A percentile compares a stretch with the other conserved stretches of the same genome.
phyloP scores from a whole-genome alignment of 129 eudicot species.

The Daucus carota region DNA sequence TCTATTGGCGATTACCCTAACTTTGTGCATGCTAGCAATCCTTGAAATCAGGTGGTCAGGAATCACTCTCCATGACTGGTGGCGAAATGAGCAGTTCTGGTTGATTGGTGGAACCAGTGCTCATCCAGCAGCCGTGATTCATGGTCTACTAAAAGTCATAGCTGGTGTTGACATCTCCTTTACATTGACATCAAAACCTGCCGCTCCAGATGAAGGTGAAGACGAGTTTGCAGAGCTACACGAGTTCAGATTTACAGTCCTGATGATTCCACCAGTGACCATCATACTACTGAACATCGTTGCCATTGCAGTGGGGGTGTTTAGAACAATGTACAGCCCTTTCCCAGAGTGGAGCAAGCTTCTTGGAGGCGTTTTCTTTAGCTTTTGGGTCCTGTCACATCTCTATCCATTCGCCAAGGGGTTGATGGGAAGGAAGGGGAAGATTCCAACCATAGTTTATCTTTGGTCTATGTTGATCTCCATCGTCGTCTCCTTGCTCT shows the following conservation, averaged over 20 bases:
- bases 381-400: conserved; percentile 68
- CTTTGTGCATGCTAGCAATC: conserved; percentile 46
- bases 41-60: conserved; percentile 56
- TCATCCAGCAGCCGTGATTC: conserved; percentile 61
- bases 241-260: conserved; percentile 35
- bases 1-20: conserved; percentile 30
- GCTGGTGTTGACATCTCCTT: conserved; percentile 57
- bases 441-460: conserved; percentile 46
- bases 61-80: conserved; percentile 65
- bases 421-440: conserved; percentile 51
- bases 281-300: conserved; percentile 39
- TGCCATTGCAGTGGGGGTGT: conserved; percentile 39
- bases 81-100: conserved; percentile 72
- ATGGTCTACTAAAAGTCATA: conserved; percentile 47
- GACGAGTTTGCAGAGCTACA: conserved; percentile 54
- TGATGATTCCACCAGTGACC: conserved; percentile 42
- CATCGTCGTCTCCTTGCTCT: conserved; percentile 42
- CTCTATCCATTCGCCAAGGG: conserved; percentile 58
- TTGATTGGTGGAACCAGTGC: conserved; percentile 62
- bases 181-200: conserved; percentile 49
- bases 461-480: conserved; percentile 54
- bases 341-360: conserved; percentile 66
- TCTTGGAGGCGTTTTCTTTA: conserved; percentile 62
- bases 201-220: conserved; percentile 39
- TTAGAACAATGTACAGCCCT: conserved; percentile 56